Evolutionary conservation across 176 grass and related monocot species (phyloP).

Genomic region (Luzula sylvatica): DNA sequence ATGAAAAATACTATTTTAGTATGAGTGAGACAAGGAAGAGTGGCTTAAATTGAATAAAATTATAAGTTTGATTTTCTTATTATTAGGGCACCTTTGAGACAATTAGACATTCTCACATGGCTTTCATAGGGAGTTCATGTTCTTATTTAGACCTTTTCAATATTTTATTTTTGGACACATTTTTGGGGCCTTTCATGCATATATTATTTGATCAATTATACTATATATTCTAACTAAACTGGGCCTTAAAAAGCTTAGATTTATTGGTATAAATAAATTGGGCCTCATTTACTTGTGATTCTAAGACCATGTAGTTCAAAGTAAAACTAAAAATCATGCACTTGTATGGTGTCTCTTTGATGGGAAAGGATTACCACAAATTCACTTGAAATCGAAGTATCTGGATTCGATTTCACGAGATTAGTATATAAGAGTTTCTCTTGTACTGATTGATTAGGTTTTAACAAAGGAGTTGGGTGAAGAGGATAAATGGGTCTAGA

Average conservation of each 20-base stretch:
- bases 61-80: constrained; percentile 4
- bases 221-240: too few species aligned
- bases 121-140: constrained; percentile 9
- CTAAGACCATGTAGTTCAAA: too few species aligned
- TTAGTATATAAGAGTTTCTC: background rate
- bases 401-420: background rate
- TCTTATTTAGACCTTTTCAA: background rate
- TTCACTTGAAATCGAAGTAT: constrained; percentile 1
- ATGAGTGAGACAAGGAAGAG: too few species aligned
- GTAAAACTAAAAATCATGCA: too few species aligned
- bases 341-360: background rate
- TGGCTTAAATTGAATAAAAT: too few species aligned
- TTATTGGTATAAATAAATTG: too few species aligned
- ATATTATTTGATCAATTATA: too few species aligned
- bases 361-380: background rate
- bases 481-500: constrained; percentile 4
- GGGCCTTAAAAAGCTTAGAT: too few species aligned
- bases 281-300: too few species aligned
- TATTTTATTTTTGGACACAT: background rate
- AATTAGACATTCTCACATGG: constrained; percentile 19
- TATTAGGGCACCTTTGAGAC: background rate
- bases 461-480: too few species aligned
- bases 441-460: background rate
- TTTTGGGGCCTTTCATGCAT: background rate
- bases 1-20: too few species aligned